Evolutionary conservation across 305 asterid genomes (phyloP).

Genomic region (Fraxinus sp.): DNA sequence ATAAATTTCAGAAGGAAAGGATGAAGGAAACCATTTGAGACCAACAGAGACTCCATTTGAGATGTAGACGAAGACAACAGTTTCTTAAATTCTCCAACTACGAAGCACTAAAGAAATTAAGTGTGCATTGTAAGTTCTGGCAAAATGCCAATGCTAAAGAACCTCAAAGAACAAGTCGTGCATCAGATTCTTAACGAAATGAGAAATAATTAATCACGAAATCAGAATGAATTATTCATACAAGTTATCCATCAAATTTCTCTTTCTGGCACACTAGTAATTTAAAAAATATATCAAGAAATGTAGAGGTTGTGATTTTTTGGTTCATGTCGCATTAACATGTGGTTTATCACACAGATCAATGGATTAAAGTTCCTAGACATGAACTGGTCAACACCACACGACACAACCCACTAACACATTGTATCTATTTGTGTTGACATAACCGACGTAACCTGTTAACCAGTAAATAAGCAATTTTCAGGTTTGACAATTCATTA

Average conservation of each 20-base stretch:
- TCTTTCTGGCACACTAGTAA: background rate
- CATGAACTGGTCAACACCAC: background rate
- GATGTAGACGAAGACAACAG: background rate
- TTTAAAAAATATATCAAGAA: background rate
- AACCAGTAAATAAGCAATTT: background rate
- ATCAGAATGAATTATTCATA: background rate
- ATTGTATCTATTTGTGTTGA: background rate
- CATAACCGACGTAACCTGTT: background rate
- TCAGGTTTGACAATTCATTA: background rate
- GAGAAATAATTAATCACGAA: background rate
- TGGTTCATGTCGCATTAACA: background rate
- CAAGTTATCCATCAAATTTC: background rate
- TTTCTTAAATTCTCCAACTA: background rate
- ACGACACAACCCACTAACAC: background rate
- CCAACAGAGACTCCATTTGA: background rate
- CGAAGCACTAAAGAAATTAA: background rate
- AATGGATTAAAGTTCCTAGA: background rate
- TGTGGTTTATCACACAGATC: background rate
- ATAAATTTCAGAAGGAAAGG: conserved; percentile 13
- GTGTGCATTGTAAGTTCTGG: background rate
- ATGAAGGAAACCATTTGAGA: background rate
- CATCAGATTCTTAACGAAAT: background rate
- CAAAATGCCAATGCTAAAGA: background rate
- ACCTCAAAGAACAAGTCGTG: background rate
- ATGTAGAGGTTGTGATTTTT: background rate